phyloP scores from a whole-genome alignment of 2,329 filamentous ascomycete genomes.

The Thelonectria discophora region DNA sequence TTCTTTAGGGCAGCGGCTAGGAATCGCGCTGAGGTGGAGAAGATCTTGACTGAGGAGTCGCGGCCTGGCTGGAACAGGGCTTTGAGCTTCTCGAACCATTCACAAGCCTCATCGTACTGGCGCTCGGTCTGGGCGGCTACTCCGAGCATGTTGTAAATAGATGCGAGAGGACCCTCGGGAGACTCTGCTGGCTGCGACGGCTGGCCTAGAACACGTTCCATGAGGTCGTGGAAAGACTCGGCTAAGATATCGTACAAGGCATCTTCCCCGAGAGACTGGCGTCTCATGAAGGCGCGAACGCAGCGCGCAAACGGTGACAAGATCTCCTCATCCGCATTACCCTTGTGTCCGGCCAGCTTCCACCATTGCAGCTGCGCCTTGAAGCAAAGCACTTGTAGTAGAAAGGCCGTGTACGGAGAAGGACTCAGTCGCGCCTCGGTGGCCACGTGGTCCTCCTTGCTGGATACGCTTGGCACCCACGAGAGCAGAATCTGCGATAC shows the following conservation, averaged over 20 bases:
- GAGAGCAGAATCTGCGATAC: slow-evolving; percentile 72
- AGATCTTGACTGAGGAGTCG: slow-evolving; percentile 60
- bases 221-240: slow-evolving; percentile 45
- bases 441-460: slow-evolving; percentile 67
- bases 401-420: slow-evolving; percentile 65
- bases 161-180: slow-evolving; percentile 55
- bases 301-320: slow-evolving; percentile 72
- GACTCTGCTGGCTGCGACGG: slow-evolving; percentile 47
- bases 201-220: slow-evolving; percentile 46
- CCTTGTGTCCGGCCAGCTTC: slow-evolving; percentile 67
- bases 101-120: slow-evolving; percentile 59
- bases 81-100: slow-evolving; percentile 63
- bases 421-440: slow-evolving; percentile 63
- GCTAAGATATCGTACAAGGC: slow-evolving; percentile 50
- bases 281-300: slow-evolving; percentile 66
- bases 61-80: slow-evolving; percentile 47
- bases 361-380: slow-evolving; percentile 71
- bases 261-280: slow-evolving; percentile 52
- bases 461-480: slow-evolving; percentile 72
- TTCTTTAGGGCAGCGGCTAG: slow-evolving; percentile 63
- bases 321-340: slow-evolving; percentile 70
- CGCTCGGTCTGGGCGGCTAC: slow-evolving; percentile 57
- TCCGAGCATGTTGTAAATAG: slow-evolving; percentile 63
- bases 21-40: slow-evolving; percentile 63
- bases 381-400: slow-evolving; percentile 71